Evolutionary conservation across 192 early-diverging fungal genomes (phyloP).

Genomic region (Gryganskiella cystojenkinii): DNA sequence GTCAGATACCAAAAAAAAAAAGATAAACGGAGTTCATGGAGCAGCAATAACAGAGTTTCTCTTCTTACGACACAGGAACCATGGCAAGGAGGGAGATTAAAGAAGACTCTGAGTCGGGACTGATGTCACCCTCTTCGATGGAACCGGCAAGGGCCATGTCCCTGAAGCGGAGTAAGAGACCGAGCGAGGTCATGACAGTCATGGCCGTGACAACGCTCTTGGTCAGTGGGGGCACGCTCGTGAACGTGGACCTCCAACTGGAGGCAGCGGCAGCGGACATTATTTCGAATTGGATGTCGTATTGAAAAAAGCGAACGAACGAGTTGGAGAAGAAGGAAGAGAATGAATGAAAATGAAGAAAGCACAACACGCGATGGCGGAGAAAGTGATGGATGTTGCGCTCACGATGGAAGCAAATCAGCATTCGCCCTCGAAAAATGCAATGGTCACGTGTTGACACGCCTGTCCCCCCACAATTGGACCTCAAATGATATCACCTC

Average conservation of each 20-base stretch:
- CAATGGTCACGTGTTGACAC: too few species aligned
- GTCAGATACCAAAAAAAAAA: too few species aligned
- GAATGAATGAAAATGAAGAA: too few species aligned
- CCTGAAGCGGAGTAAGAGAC: slow-evolving; percentile 15
- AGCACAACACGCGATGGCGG: too few species aligned
- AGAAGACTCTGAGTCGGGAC: neutral
- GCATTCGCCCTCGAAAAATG: too few species aligned
- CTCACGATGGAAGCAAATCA: too few species aligned
- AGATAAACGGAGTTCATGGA: neutral
- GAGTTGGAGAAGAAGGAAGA: too few species aligned
- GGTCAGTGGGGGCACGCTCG: slow-evolving; percentile 56
- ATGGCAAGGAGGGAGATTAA: slow-evolving; percentile 18
- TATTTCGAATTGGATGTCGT: too few species aligned
- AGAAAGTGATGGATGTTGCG: too few species aligned
- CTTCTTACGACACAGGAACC: slow-evolving; percentile 32
- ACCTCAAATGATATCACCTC: too few species aligned
- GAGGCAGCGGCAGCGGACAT: neutral
- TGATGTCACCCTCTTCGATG: neutral
- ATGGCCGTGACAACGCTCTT: slow-evolving; percentile 44
- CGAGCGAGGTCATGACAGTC: slow-evolving; percentile 35
- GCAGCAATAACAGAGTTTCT: neutral
- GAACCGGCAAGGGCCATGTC: slow-evolving; percentile 8
- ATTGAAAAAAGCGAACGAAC: too few species aligned
- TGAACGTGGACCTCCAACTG: slow-evolving; percentile 26
- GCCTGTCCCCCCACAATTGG: too few species aligned